Conservation (phyloP, 805 yeast genomes). For the Kodamaea restingae region DNA sequence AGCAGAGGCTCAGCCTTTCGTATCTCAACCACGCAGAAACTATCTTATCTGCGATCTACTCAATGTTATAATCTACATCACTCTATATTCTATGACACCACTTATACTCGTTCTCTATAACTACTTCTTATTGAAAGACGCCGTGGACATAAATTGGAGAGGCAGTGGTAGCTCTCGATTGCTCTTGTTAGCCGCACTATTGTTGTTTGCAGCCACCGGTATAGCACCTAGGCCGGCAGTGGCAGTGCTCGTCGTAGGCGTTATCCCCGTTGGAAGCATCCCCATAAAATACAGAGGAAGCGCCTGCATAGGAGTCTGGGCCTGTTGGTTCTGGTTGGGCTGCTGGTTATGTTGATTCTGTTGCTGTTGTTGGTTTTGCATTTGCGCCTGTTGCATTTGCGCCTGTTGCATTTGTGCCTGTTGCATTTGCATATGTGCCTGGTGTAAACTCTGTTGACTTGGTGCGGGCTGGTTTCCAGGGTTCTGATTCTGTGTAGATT, state of each 20-base stretch:
- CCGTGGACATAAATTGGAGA: slow-evolving; percentile 17
- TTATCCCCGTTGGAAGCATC: slow-evolving; percentile 24
- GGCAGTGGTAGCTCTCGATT: slow-evolving; percentile 18
- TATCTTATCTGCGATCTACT: too few relatives aligned
- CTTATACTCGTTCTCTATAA: slow-evolving; percentile 4
- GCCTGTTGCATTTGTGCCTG: slow-evolving; percentile 18
- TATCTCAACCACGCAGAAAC: too few relatives aligned
- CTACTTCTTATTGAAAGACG: slow-evolving; percentile 8
- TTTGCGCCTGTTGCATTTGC: slow-evolving; percentile 4
- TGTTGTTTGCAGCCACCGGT: slow-evolving; percentile 10
- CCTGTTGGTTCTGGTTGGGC: too few relatives aligned
- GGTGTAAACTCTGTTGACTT: slow-evolving; percentile 7
- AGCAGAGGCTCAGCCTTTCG: too few relatives aligned
- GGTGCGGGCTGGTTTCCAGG: not conserved
- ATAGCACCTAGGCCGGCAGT: slow-evolving; percentile 15
- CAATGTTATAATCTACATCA: too few relatives aligned
- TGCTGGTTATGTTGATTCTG: slow-evolving; percentile 8
- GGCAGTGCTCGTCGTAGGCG: slow-evolving; percentile 15
- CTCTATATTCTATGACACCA: too few relatives aligned
- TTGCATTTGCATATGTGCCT: slow-evolving; percentile 18
- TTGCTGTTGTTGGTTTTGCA: slow-evolving; percentile 10
- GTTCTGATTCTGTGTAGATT: not conserved
- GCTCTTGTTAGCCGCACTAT: slow-evolving; percentile 8
- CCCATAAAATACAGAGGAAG: slow-evolving; percentile 36
- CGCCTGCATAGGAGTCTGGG: slow-evolving; percentile 31